Percentiles rank a stretch among this genome's conserved stretches.
These are phyloP conservation scores for Ocimum tenuiflorum DNA, from an alignment of 257 asterid genomes.

Conservation along the genomic window DNA sequence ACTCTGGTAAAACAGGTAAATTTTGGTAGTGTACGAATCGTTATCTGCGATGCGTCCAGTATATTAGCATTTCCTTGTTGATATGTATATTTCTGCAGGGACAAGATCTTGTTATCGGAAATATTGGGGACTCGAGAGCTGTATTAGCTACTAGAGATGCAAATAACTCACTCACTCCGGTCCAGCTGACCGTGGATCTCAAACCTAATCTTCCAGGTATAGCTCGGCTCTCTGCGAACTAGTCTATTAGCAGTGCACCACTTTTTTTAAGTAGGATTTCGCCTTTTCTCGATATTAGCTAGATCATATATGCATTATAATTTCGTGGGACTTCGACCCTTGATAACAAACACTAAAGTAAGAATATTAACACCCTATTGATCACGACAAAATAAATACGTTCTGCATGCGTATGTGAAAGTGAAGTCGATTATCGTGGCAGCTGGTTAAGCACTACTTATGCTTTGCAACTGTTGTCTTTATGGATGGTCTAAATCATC, in stretches of 20 bases:
- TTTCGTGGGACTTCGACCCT: no score
- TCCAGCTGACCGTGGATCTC: constrained; percentile 88
- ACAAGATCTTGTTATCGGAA: constrained; percentile 69
- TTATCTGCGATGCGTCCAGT: constrained; percentile 1
- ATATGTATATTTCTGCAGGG: constrained; percentile 66
- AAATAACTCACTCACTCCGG: constrained; percentile 46
- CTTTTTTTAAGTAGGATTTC: not conserved
- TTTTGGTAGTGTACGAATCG: not conserved
- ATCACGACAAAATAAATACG: no score
- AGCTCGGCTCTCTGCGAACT: not conserved
- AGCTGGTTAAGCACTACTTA: no score
- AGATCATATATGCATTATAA: no score
- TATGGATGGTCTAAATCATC: no score
- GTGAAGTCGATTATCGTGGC: no score
- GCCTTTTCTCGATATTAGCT: not conserved
- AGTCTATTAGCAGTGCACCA: not conserved
- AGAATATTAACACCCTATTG: no score
- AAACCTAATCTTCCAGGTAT: constrained; percentile 90
- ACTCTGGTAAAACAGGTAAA: constrained; percentile 80
- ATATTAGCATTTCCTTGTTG: no score
- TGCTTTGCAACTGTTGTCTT: no score
- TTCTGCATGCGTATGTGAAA: no score
- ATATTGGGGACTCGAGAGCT: constrained; percentile 91
- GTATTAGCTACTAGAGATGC: constrained; percentile 66
- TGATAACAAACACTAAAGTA: no score